These are phyloP conservation scores for Aspergillus pseudoviridinutans DNA, from an alignment of 2,329 filamentous ascomycete species.

Conservation along the genomic window DNA sequence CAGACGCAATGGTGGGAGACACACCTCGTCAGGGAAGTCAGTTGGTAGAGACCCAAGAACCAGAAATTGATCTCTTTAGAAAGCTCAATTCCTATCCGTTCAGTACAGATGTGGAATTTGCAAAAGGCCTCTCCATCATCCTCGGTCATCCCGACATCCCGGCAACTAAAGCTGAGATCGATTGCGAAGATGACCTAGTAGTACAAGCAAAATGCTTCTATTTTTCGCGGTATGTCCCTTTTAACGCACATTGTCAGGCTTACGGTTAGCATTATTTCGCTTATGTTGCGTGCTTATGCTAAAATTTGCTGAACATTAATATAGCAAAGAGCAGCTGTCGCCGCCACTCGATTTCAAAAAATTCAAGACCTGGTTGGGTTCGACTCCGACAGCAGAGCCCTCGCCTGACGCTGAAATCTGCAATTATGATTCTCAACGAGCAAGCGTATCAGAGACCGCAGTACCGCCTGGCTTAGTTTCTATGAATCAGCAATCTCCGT, in stretches of 20 bases:
- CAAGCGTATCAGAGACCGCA: slow-evolving; percentile 5
- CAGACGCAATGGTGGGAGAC: not conserved
- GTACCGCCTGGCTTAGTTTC: slow-evolving; percentile 4
- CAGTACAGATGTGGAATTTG: slow-evolving; percentile 41
- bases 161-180: slow-evolving; percentile 37
- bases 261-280: not conserved
- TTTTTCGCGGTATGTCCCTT: slow-evolving; percentile 38
- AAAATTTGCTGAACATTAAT: not conserved
- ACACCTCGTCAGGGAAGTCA: not conserved
- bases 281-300: not conserved
- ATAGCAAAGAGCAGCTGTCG: slow-evolving; percentile 35
- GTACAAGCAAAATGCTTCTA: slow-evolving; percentile 48
- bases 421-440: slow-evolving; percentile 4
- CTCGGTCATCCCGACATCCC: slow-evolving; percentile 39
- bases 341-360: slow-evolving; percentile 58
- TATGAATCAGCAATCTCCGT: slow-evolving; percentile 20
- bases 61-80: slow-evolving; percentile 24
- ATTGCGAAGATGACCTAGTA: slow-evolving; percentile 39
- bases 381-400: slow-evolving; percentile 9
- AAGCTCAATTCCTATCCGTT: slow-evolving; percentile 39
- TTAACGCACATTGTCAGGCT: not conserved
- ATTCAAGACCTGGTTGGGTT: slow-evolving; percentile 62
- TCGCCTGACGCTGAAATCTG: slow-evolving; percentile 2
- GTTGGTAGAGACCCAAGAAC: slow-evolving; percentile 5
- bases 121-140: slow-evolving; percentile 45